Conservation (phyloP, 2,329 filamentous ascomycete species). For the Ceratocystis eucalypticola region DNA sequence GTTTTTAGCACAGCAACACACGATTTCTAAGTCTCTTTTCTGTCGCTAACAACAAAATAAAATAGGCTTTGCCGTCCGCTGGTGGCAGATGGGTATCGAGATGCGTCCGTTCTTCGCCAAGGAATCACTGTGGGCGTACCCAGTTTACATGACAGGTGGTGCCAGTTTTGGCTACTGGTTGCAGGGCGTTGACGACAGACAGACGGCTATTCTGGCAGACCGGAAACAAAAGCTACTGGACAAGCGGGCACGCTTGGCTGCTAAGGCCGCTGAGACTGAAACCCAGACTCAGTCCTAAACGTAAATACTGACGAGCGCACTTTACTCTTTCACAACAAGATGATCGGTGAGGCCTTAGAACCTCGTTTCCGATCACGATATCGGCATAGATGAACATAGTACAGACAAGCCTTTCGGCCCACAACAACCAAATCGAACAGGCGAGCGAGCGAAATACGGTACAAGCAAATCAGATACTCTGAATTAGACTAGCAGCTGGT, state of each 20-base stretch:
- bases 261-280: conserved; percentile 28
- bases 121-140: conserved; percentile 80
- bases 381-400: background rate
- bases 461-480: conserved; percentile 7
- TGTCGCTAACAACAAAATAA: background rate
- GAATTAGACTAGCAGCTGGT: background rate
- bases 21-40: background rate
- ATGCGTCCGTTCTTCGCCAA: conserved; percentile 89
- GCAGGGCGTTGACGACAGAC: conserved; percentile 73
- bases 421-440: background rate
- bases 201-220: conserved; percentile 62
- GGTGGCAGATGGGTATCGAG: conserved; percentile 97
- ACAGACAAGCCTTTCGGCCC: background rate
- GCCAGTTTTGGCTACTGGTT: conserved; percentile 96
- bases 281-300: conserved; percentile 9
- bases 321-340: background rate
- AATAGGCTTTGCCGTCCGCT: conserved; percentile 73
- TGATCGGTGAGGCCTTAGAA: background rate
- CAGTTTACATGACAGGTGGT: conserved; percentile 71
- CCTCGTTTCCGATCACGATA: background rate
- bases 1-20: background rate
- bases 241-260: conserved; percentile 62
- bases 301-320: background rate
- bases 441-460: conserved; percentile 1
- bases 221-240: conserved; percentile 71